Percentiles rank a stretch among this genome's conserved stretches.
phyloP scores from a whole-genome alignment of 345 rosid species.

The thale cress (Arabidopsis thaliana) region DNA sequence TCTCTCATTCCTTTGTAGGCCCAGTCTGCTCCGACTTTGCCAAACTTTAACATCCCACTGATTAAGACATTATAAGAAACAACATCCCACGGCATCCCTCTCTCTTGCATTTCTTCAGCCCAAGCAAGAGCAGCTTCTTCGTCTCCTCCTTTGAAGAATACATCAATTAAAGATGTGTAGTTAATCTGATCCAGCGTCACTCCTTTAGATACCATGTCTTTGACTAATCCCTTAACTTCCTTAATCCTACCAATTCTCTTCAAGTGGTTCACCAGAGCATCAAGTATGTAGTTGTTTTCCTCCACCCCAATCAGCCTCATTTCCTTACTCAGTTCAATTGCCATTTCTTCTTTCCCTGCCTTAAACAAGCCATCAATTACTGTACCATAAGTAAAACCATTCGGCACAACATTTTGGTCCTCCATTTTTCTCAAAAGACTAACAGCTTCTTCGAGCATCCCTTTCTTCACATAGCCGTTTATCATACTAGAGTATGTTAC shows the following conservation, averaged over 20 bases:
- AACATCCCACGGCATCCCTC: conserved; percentile 66
- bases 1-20: conserved; percentile 65
- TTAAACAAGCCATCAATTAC: conserved; percentile 79
- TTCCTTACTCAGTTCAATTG: conserved; percentile 64
- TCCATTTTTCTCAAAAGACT: conserved; percentile 61
- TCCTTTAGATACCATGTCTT: conserved; percentile 62
- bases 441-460: conserved; percentile 74
- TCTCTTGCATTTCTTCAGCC: conserved; percentile 75
- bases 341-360: conserved; percentile 61
- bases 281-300: conserved; percentile 64
- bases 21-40: conserved; percentile 61
- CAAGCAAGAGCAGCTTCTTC: conserved; percentile 70
- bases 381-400: conserved; percentile 58
- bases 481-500: conserved; percentile 72
- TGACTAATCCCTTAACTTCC: conserved; percentile 57
- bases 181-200: conserved; percentile 68
- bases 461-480: conserved; percentile 73
- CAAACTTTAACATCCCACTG: conserved; percentile 67
- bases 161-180: conserved; percentile 92
- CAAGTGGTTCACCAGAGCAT: conserved; percentile 67
- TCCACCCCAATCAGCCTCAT: conserved; percentile 65
- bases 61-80: conserved; percentile 79
- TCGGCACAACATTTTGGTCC: conserved; percentile 57
- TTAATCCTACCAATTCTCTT: conserved; percentile 65
- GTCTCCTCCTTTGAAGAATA: conserved; percentile 74